phyloP scores from a whole-genome alignment of 495 filamentous ascomycete species.

The Entonaema liquescens region DNA sequence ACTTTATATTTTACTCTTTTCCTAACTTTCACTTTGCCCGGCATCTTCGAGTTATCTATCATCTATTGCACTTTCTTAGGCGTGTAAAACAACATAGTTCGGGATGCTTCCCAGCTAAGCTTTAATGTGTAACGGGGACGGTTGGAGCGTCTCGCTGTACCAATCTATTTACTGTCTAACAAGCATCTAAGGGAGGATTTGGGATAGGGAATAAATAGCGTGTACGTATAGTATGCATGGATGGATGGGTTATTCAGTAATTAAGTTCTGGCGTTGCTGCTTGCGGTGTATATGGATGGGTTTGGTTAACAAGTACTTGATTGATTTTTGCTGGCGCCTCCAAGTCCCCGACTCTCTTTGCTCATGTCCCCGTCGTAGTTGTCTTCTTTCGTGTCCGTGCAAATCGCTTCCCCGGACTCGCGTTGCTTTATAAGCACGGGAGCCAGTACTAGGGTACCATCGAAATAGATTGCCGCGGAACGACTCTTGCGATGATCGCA shows the following conservation, averaged over 20 bases:
- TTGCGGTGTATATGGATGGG: not conserved
- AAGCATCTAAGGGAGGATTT: not conserved
- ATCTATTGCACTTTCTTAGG: conserved; percentile 3
- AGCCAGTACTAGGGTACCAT: not conserved
- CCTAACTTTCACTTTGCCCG: not conserved
- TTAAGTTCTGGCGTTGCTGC: not conserved
- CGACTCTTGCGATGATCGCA: not conserved
- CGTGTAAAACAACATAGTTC: conserved; percentile 16
- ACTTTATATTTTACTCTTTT: not conserved
- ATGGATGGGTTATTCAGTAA: not conserved
- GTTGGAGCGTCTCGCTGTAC: not conserved
- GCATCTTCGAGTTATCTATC: not conserved
- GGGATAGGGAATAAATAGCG: not conserved
- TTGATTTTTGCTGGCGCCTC: too few species aligned
- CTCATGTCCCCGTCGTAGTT: not conserved
- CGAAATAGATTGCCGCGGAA: not conserved
- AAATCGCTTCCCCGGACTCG: not conserved
- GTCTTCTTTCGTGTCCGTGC: not conserved
- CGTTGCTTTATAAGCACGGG: not conserved
- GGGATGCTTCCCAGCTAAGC: conserved; percentile 10
- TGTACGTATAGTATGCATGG: not conserved
- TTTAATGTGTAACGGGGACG: conserved; percentile 17
- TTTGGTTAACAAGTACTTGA: not conserved
- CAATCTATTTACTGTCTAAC: not conserved
- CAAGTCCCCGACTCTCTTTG: not conserved